Evolutionary conservation across 768 basidiomycete genomes (phyloP), one percentile per base, ranked within the genome.

Genomic region (Mrakia gelida): DNA sequence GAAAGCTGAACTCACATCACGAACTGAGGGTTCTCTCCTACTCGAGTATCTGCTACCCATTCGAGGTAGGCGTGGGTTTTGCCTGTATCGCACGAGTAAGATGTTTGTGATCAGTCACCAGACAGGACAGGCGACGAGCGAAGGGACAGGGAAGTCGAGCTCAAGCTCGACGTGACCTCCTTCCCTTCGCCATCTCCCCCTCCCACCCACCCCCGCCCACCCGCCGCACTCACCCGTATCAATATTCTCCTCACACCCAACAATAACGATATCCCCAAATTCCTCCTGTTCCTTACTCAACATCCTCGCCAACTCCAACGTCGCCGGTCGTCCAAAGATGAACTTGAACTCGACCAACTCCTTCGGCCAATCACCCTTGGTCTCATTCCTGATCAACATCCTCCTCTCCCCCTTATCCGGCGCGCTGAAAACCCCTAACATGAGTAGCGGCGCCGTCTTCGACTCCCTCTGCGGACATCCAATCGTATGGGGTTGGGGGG

Each of bases 1-100:
- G 45, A 16, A 49, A 52, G 7, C n/a, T 34, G 9, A 28, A 82
- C 84, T 82, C 78, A 85, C 84, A 85, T 82, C 11, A 85, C 84
- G 79, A 84, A 85, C 81, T 83, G 80, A 34, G 84, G 84, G 49
- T 82, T 75, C 75, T 80, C 76, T 26, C 84, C 84, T 26, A 76
- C 81, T 73, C 82, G 83, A 56, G 81, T 79, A 43, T 84, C 81
- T 0, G 84, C 84, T 21, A 84, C 82, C 83, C 83, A 85, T 80
- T 84, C 82, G 77, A 84, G 83, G 79, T 83, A 85, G 75, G 82
- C 83, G 80, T 84, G 84, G 49, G 84, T 85, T 79, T 85, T 85
- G 28, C 84, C 84, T 28, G 49, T 52, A 5, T 1, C 16, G 16
- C 3, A 52, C 49, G 18, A 18, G 13, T 52, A 16, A 21, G 49